These are phyloP conservation scores for Macaranga tanarius DNA, from an alignment of 441 rosid species.

Conservation along the genomic window DNA sequence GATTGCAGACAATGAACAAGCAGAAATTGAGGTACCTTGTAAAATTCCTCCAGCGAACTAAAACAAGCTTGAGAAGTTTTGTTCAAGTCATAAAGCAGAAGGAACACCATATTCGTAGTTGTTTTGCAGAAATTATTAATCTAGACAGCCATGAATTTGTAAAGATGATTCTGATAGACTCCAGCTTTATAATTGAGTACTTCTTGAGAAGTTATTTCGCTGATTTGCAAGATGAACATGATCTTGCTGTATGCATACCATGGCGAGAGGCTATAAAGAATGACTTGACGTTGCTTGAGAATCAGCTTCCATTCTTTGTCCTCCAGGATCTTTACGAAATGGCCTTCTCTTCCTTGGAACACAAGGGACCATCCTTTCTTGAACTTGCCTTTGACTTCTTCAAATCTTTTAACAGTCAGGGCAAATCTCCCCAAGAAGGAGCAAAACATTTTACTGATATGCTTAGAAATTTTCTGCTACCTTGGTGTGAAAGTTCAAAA, in stretches of 20 bases:
- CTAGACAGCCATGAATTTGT: not conserved
- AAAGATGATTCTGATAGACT: not conserved
- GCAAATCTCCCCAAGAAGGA: not conserved
- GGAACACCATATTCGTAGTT: not conserved
- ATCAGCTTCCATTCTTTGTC: constrained; percentile 2
- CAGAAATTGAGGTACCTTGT: not conserved
- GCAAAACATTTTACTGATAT: not conserved
- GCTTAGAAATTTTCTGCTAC: not conserved
- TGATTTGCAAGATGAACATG: not conserved
- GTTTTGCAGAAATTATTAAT: not conserved
- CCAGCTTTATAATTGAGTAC: not conserved
- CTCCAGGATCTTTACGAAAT: not conserved
- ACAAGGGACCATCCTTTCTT: not conserved
- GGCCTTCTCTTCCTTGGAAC: not conserved
- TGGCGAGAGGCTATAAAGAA: not conserved
- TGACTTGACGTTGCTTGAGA: not conserved
- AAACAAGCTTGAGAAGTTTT: not conserved
- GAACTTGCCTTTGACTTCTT: constrained; percentile 2
- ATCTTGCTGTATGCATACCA: not conserved
- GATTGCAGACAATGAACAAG: not conserved
- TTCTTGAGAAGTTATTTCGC: not conserved
- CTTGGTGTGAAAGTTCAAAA: not conserved
- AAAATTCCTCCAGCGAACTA: not conserved
- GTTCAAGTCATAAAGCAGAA: not conserved
- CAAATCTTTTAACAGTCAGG: not conserved